phyloP scores from a whole-genome alignment of 2,329 filamentous ascomycete genomes.

The Emmonsia crescens region DNA sequence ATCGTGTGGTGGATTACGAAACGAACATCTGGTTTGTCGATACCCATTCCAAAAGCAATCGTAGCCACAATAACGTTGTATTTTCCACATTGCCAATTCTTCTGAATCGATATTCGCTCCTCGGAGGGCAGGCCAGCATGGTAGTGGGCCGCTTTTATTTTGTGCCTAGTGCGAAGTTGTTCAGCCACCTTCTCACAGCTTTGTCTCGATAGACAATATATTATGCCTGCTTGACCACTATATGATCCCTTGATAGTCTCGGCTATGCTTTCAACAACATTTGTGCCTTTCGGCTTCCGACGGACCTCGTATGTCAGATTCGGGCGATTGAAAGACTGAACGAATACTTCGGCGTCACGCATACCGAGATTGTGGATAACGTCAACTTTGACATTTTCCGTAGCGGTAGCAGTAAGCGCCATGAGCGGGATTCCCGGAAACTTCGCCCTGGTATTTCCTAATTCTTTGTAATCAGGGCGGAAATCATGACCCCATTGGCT shows the following conservation, averaged over 20 bases:
- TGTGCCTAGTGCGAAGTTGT: conserved; percentile 48
- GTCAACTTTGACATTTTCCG: conserved; percentile 81
- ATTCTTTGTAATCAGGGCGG: conserved; percentile 81
- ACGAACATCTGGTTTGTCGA: conserved; percentile 92
- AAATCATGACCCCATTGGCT: conserved; percentile 99
- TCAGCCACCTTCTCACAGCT: conserved; percentile 70
- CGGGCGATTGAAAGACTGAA: conserved; percentile 93
- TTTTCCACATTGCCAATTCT: conserved; percentile 67
- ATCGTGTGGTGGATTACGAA: conserved; percentile 91
- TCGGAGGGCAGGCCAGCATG: conserved; percentile 65
- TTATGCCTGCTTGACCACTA: conserved; percentile 65
- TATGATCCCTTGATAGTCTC: conserved; percentile 59
- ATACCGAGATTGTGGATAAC: conserved; percentile 88
- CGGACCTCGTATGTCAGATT: conserved; percentile 85
- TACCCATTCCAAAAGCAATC: conserved; percentile 99
- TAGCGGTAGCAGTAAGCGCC: conserved; percentile 91
- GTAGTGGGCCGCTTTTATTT: conserved; percentile 70
- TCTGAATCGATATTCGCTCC: conserved; percentile 62
- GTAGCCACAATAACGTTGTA: conserved; percentile 91
- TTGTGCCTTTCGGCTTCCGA: conserved; percentile 53
- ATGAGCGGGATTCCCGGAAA: conserved; percentile 80
- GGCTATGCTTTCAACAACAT: conserved; percentile 43
- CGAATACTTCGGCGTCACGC: conserved; percentile 63
- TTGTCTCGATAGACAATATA: conserved; percentile 82
- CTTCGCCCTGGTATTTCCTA: conserved; percentile 61